Percentiles rank a stretch among this genome's conserved stretches.
phyloP scores from a whole-genome alignment of 2,329 filamentous ascomycete species.

The Pseudopithomyces maydicus region DNA sequence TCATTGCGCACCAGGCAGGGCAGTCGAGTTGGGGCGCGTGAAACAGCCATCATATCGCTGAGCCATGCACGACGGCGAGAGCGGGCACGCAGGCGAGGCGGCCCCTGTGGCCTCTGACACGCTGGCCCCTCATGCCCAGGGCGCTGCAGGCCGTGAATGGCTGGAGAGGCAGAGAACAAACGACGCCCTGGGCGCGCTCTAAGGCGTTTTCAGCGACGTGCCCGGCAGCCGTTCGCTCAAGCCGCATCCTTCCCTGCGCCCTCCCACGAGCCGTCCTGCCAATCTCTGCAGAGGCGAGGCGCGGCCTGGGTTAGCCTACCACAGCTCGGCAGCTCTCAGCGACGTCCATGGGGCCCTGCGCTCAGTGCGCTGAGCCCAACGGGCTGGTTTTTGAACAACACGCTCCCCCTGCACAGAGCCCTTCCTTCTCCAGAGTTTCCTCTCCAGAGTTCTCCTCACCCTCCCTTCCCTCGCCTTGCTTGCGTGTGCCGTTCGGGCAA shows the following conservation, averaged over 20 bases:
- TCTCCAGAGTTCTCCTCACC: constrained; percentile 9
- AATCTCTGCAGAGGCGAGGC: constrained; percentile 17
- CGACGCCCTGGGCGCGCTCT: background rate
- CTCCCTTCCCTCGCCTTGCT: constrained; percentile 31
- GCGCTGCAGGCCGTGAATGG: background rate
- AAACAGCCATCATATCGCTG: constrained; percentile 8
- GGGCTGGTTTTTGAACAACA: constrained; percentile 28
- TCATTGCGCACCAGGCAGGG: background rate
- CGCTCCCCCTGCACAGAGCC: constrained; percentile 21
- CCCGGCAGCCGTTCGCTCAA: background rate
- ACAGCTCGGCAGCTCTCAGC: background rate
- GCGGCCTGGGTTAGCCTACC: constrained; percentile 9
- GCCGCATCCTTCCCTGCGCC: constrained; percentile 9
- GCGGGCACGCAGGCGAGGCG: background rate
- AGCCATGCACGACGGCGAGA: constrained; percentile 1
- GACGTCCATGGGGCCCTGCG: background rate
- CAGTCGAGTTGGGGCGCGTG: background rate
- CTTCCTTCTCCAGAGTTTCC: constrained; percentile 28
- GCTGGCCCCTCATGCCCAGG: constrained; percentile 19
- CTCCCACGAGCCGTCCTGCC: constrained; percentile 14
- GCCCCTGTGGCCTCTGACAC: constrained; percentile 24
- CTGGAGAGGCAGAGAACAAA: background rate
- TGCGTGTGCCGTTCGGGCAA: constrained; percentile 31
- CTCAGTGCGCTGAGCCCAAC: constrained; percentile 11
- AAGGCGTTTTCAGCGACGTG: background rate